Evolutionary conservation across 306 rosid species (phyloP).

Genomic region (Senna siamea): DNA sequence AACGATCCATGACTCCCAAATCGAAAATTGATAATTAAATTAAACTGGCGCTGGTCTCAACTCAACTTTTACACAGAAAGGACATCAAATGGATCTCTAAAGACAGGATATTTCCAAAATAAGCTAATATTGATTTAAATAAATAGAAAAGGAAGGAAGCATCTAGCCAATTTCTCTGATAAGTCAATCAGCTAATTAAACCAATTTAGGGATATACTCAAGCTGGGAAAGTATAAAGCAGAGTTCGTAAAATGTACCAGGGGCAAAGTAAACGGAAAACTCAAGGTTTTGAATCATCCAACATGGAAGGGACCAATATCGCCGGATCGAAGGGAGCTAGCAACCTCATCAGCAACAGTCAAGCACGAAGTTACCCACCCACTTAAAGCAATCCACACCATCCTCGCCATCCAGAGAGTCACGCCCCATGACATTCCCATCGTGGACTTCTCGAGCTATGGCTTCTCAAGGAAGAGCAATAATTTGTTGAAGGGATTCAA

Average conservation of each 20-base stretch:
- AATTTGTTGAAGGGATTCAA: background rate
- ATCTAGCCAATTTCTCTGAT: slow-evolving; percentile 6
- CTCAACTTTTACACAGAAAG: background rate
- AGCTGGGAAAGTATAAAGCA: background rate
- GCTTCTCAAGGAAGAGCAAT: slow-evolving; percentile 35
- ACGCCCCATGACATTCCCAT: slow-evolving; percentile 77
- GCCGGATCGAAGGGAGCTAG: slow-evolving; percentile 80
- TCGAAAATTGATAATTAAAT: background rate
- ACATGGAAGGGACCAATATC: slow-evolving; percentile 88
- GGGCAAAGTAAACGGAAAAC: slow-evolving; percentile 25
- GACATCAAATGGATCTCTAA: background rate
- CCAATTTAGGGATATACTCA: background rate
- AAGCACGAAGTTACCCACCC: slow-evolving; percentile 88
- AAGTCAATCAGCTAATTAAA: slow-evolving; percentile 19
- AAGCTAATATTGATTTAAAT: background rate
- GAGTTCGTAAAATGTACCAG: slow-evolving; percentile 41
- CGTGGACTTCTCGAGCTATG: background rate
- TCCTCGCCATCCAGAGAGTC: slow-evolving; percentile 68
- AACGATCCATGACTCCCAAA: background rate
- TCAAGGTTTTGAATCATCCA: slow-evolving; percentile 53
- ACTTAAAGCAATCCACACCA: slow-evolving; percentile 76
- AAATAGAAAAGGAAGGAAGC: background rate
- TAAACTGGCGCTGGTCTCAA: background rate
- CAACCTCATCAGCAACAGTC: slow-evolving; percentile 84
- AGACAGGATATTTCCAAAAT: background rate